Base-by-base conservation (phyloP, 2,329 filamentous ascomycete genomes). In the Neonectria coccinea region DNA sequence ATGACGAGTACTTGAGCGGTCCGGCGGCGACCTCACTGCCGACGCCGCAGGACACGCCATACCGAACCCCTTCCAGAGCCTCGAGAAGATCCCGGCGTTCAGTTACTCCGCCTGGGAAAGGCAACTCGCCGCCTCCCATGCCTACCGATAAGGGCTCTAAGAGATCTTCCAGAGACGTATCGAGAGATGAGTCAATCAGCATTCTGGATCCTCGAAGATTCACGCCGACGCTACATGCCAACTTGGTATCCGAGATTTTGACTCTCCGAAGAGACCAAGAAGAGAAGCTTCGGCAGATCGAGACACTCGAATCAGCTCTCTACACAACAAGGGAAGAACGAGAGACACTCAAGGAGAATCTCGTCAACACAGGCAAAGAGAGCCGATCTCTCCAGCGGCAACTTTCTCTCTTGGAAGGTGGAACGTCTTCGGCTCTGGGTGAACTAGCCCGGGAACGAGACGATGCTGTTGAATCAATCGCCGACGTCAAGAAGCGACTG, bases 221-320 rank as follows among this genome's bases (percentile, higher is more conserved):
- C 75, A 99, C 96, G 0, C 96, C 96, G 1, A 98, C 94, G 0
- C 82, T 99, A 11, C 96, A 98, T 78, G 96, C 96, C 9, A 97
- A 93, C 54, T 83, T 99, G 7, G 95, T 99, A 1, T 95, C 95
- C 0, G 96, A 99, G 78, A 99, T 99, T 67, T 83, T 99, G 42
- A 89, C 90, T 2, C 81, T 99, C 54, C 89, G 94, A 22, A 87
- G 96, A 62, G 96, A 99, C 69, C 88, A 98, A 67, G 96, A 99
- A 75, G 93, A 92, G 45, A 97, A 97, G 79, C 87, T 91, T 48
- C 92, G 89, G 72, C 86, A 93, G 57, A 97, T 99, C 59, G 94
- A 97, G 76, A 89, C 87, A 57, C 84, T 99, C 16, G 96, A 99
- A 79, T 83, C 85, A 1, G 89, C 86, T 27, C 81, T 99, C 36